These are phyloP conservation scores for Hygrophorus russula DNA, from an alignment of 768 basidiomycete species.

Conservation along the genomic window DNA sequence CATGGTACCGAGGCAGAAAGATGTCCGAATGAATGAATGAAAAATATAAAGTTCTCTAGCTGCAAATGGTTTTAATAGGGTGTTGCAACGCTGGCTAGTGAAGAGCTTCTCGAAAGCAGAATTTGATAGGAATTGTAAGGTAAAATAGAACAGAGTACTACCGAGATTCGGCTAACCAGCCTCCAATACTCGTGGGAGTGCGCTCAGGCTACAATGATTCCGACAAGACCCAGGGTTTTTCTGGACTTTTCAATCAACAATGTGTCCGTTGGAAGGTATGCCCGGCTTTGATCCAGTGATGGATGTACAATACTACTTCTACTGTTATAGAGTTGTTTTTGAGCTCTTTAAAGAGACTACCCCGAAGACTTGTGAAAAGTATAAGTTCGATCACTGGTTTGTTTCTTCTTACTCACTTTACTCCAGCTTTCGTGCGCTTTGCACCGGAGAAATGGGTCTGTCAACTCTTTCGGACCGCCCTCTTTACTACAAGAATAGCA, in stretches of 20 bases:
- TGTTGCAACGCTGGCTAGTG: no score
- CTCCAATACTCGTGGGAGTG: background rate
- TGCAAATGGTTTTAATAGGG: background rate
- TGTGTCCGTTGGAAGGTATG: constrained; percentile 45
- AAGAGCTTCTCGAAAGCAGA: no score
- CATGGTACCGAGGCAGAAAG: constrained; percentile 26
- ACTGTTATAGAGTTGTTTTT: constrained; percentile 43
- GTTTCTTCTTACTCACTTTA: constrained; percentile 6
- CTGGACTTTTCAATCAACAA: constrained; percentile 50
- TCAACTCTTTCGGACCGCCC: constrained; percentile 53
- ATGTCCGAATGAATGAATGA: background rate
- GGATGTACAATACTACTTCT: constrained; percentile 4
- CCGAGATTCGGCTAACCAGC: constrained; percentile 1
- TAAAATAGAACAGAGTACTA: background rate
- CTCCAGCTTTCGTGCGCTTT: constrained; percentile 73
- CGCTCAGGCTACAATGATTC: background rate
- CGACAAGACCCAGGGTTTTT: constrained; percentile 48
- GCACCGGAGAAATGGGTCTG: constrained; percentile 77
- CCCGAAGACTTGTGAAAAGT: constrained; percentile 81
- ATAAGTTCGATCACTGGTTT: constrained; percentile 10
- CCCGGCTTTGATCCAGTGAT: background rate
- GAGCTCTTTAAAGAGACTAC: constrained; percentile 66
- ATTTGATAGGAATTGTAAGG: no score
- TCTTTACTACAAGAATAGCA: constrained; percentile 73
- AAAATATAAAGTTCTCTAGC: background rate